A percentile compares a stretch with the other conserved stretches of the same genome.
These are phyloP conservation scores for Synchytrium microbalum DNA, from an alignment of 371 early-diverging fungal genomes.

Conservation along the genomic window DNA sequence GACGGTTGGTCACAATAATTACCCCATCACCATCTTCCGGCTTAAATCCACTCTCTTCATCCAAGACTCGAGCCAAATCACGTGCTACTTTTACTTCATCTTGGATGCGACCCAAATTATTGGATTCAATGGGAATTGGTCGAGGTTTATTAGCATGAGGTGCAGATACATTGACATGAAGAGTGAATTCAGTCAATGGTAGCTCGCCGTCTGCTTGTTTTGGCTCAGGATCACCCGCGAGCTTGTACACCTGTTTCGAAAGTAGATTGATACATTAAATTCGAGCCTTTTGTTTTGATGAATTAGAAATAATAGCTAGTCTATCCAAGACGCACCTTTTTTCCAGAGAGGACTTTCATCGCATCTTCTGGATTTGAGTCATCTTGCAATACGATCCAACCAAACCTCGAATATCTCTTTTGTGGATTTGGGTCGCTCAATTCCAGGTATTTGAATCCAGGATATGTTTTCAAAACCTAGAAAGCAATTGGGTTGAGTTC, in stretches of 20 bases:
- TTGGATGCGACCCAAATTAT: constrained; percentile 53
- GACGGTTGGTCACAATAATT: constrained; percentile 20
- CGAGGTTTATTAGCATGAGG: constrained; percentile 29
- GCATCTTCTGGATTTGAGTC: constrained; percentile 73
- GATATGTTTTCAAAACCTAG: constrained; percentile 58
- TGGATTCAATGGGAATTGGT: constrained; percentile 54
- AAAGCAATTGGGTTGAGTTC: background rate
- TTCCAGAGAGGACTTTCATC: constrained; percentile 51
- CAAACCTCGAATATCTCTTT: constrained; percentile 79
- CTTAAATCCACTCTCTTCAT: constrained; percentile 44
- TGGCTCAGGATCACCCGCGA: too few relatives aligned
- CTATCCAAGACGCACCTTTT: constrained; percentile 26
- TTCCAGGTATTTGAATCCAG: constrained; percentile 75
- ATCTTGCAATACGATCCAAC: constrained; percentile 83
- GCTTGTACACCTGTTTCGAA: too few relatives aligned
- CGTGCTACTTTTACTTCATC: constrained; percentile 57
- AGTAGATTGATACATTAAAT: too few relatives aligned
- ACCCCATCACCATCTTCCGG: constrained; percentile 13
- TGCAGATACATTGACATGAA: background rate
- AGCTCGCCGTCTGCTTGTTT: background rate
- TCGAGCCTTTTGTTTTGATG: too few relatives aligned
- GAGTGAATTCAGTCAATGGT: background rate
- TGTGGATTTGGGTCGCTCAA: constrained; percentile 80
- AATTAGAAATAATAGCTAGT: too few relatives aligned
- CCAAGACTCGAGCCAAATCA: constrained; percentile 50